These are phyloP conservation scores for Tetrahymena borealis DNA, from an alignment of 73 alveolate genomes.

Conservation along the genomic window DNA sequence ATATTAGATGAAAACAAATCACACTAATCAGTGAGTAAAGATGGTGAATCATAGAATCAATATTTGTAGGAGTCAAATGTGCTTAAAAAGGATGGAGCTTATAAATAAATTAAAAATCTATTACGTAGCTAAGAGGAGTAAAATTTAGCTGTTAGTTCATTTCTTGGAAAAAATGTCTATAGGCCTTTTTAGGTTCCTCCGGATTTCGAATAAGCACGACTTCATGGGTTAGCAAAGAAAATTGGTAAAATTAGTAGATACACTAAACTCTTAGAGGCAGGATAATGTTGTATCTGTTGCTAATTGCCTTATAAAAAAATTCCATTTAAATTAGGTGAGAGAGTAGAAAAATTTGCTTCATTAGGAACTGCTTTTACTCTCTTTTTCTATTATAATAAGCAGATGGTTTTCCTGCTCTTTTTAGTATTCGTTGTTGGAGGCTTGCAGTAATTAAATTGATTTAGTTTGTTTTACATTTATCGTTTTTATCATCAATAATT, in stretches of 20 bases:
- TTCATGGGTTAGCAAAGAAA: not conserved
- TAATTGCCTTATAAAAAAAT: not conserved
- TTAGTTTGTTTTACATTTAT: too few relatives aligned
- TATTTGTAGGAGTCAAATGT: not conserved
- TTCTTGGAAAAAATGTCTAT: not conserved
- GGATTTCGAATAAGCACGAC: not conserved
- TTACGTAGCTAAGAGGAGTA: not conserved
- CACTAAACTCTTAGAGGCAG: not conserved
- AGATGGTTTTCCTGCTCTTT: not conserved
- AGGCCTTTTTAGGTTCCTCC: not conserved
- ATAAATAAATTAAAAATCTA: not conserved
- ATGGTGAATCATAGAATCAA: not conserved
- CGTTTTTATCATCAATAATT: not conserved
- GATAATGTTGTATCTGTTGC: not conserved
- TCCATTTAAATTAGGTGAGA: not conserved
- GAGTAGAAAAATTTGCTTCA: not conserved
- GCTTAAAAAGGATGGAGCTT: not conserved
- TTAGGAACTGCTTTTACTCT: not conserved
- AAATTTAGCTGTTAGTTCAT: not conserved
- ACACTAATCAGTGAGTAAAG: not conserved
- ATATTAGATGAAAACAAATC: not conserved
- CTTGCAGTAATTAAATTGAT: not conserved
- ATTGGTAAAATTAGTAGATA: not conserved
- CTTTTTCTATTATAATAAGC: not conserved
- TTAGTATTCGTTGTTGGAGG: not conserved